phyloP scores from a whole-genome alignment of 352 stramenopile species.

The Phytophthora citrophthora region DNA sequence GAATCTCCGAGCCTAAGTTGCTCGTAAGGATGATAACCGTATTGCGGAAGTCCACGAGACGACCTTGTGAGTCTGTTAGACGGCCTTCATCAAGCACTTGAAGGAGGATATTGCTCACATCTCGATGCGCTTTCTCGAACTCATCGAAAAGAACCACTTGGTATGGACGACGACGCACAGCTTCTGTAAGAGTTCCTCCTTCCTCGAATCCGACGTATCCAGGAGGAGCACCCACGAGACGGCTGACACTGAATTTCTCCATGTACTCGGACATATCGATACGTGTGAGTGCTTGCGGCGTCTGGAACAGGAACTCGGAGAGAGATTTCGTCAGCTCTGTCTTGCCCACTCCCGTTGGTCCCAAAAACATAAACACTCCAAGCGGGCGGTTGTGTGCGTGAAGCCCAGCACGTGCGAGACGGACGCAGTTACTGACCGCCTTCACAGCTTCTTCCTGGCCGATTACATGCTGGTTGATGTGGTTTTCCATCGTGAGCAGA shows the following conservation, averaged over 20 bases:
- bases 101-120: slow-evolving; percentile 97
- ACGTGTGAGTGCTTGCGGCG: slow-evolving; percentile 93
- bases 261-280: slow-evolving; percentile 99
- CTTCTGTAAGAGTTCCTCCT: slow-evolving; percentile 96
- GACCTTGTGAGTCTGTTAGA: slow-evolving; percentile 96
- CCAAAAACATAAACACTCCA: slow-evolving; percentile 96
- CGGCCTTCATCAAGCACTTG: slow-evolving; percentile 90
- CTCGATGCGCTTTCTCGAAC: slow-evolving; percentile 97
- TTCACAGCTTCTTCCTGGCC: slow-evolving; percentile 92
- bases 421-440: slow-evolving; percentile 91
- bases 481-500: slow-evolving; percentile 94
- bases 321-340: slow-evolving; percentile 97
- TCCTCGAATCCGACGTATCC: slow-evolving; percentile 96
- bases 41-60: slow-evolving; percentile 97
- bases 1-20: slow-evolving; percentile 95
- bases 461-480: slow-evolving; percentile 92
- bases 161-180: slow-evolving; percentile 94
- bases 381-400: slow-evolving; percentile 96
- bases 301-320: slow-evolving; percentile 96
- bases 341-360: slow-evolving; percentile 94
- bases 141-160: slow-evolving; percentile 97
- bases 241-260: slow-evolving; percentile 95
- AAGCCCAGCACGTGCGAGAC: slow-evolving; percentile 93
- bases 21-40: slow-evolving; percentile 98
- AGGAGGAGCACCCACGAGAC: slow-evolving; percentile 92